phyloP scores from a whole-genome alignment of 2,329 filamentous ascomycete species.

The Sporothrix euskadiensis region DNA sequence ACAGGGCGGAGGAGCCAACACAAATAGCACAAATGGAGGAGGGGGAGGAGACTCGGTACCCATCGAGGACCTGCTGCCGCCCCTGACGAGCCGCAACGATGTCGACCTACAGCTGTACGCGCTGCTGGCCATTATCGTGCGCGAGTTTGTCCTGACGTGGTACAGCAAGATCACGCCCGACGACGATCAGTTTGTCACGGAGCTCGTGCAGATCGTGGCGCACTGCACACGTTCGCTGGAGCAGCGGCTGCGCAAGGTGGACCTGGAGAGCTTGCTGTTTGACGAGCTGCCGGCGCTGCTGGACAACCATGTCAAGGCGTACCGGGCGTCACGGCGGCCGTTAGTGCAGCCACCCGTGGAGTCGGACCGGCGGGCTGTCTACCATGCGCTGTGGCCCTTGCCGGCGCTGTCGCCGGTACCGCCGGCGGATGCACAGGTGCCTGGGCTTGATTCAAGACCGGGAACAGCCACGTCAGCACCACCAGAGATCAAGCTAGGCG shows the following conservation, averaged over 20 bases:
- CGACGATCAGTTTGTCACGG: slow-evolving; percentile 80
- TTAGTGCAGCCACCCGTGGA: slow-evolving; percentile 60
- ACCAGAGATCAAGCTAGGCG: background rate
- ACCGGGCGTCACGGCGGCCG: slow-evolving; percentile 65
- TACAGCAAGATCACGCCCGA: slow-evolving; percentile 91
- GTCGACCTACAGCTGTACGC: slow-evolving; percentile 93
- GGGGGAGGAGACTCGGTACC: slow-evolving; percentile 47
- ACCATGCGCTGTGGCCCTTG: slow-evolving; percentile 80
- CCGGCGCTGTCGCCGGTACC: slow-evolving; percentile 79
- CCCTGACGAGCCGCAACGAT: slow-evolving; percentile 90
- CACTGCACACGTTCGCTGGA: slow-evolving; percentile 88
- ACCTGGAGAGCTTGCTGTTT: slow-evolving; percentile 77
- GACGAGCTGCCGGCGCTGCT: slow-evolving; percentile 86
- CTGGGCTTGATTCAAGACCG: slow-evolving; percentile 26
- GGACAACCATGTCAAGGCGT: slow-evolving; percentile 77
- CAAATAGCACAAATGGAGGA: background rate
- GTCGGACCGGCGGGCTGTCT: slow-evolving; percentile 66
- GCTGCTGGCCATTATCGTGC: slow-evolving; percentile 82
- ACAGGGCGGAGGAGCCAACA: background rate
- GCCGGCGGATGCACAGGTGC: slow-evolving; percentile 35
- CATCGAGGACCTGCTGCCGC: slow-evolving; percentile 81
- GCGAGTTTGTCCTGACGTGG: slow-evolving; percentile 90
- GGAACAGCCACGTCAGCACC: background rate
- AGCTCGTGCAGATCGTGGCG: slow-evolving; percentile 86
- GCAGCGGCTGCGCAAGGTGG: slow-evolving; percentile 77